Evolutionary conservation across 1,139 yeast genomes (phyloP).

Genomic region (Magnusiomyces clavatus): DNA sequence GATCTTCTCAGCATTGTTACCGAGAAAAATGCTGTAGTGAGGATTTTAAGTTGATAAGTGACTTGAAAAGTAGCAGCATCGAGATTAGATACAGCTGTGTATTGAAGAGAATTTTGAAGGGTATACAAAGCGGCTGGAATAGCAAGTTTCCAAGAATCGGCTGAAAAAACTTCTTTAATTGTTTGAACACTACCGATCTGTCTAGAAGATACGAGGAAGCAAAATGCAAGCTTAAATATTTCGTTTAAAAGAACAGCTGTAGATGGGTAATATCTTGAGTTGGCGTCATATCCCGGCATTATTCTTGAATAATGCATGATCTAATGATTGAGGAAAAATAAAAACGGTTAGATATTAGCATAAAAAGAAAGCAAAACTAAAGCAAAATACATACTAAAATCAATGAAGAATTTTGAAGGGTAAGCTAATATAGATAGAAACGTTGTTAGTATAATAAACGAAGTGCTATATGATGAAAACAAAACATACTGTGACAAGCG

Average conservation of each 20-base stretch:
- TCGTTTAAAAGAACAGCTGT: constrained; percentile 39
- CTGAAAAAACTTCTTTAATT: constrained; percentile 28
- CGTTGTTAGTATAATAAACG: background rate
- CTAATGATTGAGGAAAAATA: constrained; percentile 7
- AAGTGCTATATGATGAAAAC: background rate
- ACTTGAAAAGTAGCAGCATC: constrained; percentile 40
- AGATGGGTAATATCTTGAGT: constrained; percentile 33
- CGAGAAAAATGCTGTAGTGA: constrained; percentile 38
- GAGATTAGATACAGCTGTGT: constrained; percentile 37
- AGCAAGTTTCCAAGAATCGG: constrained; percentile 36
- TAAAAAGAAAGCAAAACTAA: background rate
- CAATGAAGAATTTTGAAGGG: constrained; percentile 33
- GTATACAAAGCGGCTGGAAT: constrained; percentile 38
- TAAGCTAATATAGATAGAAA: constrained; percentile 17
- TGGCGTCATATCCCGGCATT: constrained; percentile 32
- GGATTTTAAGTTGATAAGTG: constrained; percentile 37
- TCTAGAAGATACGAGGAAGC: constrained; percentile 24
- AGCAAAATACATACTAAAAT: constrained; percentile 24
- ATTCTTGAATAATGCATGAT: constrained; percentile 39
- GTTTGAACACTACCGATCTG: constrained; percentile 25
- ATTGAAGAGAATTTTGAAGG: constrained; percentile 36
- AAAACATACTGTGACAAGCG: constrained; percentile 26
- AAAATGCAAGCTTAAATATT: constrained; percentile 32
- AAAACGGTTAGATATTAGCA: background rate
- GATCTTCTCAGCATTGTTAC: constrained; percentile 34